phyloP scores from a whole-genome alignment of 2,329 filamentous ascomycete species.

The Macrophomina tecta region DNA sequence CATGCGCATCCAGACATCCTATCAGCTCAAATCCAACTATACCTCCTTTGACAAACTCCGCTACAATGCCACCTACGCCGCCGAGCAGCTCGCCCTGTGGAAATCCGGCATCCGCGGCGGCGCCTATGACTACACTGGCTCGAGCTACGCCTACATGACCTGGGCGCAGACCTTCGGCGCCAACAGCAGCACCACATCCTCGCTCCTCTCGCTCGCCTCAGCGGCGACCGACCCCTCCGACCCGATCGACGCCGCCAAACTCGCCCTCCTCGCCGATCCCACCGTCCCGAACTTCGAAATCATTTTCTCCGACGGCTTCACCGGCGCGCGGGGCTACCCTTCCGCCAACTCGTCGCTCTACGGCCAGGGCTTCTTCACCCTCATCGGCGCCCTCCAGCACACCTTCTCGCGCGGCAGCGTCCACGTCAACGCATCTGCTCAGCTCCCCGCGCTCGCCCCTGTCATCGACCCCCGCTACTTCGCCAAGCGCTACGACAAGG shows the following conservation, averaged over 20 bases:
- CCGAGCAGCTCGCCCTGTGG: slow-evolving; percentile 49
- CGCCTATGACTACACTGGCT: slow-evolving; percentile 31
- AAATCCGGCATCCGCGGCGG: slow-evolving; percentile 39
- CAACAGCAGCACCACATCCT: slow-evolving; percentile 41
- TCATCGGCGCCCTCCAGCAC: slow-evolving; percentile 44
- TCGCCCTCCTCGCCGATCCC: slow-evolving; percentile 43
- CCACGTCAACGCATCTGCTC: slow-evolving; percentile 32
- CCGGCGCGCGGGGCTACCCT: slow-evolving; percentile 47
- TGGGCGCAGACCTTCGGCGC: slow-evolving; percentile 49
- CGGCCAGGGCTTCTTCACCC: slow-evolving; percentile 39
- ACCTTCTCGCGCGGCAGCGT: slow-evolving; percentile 39
- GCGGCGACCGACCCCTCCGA: slow-evolving; percentile 28
- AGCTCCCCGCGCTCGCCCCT: slow-evolving; percentile 31
- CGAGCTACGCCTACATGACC: slow-evolving; percentile 50
- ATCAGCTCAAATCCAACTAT: slow-evolving; percentile 39
- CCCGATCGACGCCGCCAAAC: slow-evolving; percentile 34
- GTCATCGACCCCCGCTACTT: slow-evolving; percentile 41
- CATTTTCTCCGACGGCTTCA: slow-evolving; percentile 55
- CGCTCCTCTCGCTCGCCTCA: slow-evolving; percentile 34
- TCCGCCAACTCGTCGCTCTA: slow-evolving; percentile 26
- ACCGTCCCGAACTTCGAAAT: slow-evolving; percentile 51
- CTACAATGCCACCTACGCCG: slow-evolving; percentile 42
- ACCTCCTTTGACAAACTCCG: slow-evolving; percentile 42
- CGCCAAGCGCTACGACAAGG: slow-evolving; percentile 36
- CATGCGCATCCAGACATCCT: slow-evolving; percentile 36